Conservation (phyloP, 2,329 filamentous ascomycete species). For the Microdochium paspali region DNA sequence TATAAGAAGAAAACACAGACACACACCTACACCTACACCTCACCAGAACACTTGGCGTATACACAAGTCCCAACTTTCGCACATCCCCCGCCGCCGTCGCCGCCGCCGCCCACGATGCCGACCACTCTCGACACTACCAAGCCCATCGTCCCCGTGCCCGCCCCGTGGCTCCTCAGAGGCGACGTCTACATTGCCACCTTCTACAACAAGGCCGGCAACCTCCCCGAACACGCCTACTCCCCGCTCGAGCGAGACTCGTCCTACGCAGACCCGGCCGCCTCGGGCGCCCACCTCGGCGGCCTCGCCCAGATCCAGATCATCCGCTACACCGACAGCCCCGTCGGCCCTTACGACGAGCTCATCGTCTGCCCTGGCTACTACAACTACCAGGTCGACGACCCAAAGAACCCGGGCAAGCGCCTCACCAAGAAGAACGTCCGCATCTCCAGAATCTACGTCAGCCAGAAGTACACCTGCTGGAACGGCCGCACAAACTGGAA, state of each 20-base stretch:
- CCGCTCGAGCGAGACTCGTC: constrained; percentile 33
- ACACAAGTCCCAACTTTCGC: background rate
- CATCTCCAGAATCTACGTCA: constrained; percentile 46
- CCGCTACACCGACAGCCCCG: constrained; percentile 38
- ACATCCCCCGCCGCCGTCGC: background rate
- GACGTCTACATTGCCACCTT: constrained; percentile 34
- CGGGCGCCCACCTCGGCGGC: constrained; percentile 31
- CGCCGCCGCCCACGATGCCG: background rate
- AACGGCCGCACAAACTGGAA: constrained; percentile 48
- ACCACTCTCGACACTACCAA: constrained; percentile 1
- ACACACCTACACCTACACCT: too few relatives aligned
- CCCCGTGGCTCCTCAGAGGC: constrained; percentile 35
- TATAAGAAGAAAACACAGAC: too few relatives aligned
- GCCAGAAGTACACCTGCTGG: constrained; percentile 39
- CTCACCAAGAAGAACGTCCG: constrained; percentile 25
- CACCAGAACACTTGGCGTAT: too few relatives aligned
- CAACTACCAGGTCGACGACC: constrained; percentile 26
- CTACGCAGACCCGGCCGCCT: constrained; percentile 21
- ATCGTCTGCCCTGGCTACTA: constrained; percentile 36
- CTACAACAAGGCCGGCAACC: constrained; percentile 23
- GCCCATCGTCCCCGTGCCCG: constrained; percentile 12
- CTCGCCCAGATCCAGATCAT: constrained; percentile 39
- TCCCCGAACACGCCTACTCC: constrained; percentile 30
- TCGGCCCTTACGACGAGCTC: constrained; percentile 45
- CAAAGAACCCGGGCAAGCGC: constrained; percentile 20